Conservation (phyloP, 371 early-diverging fungal species). For the Mucor irregularis region DNA sequence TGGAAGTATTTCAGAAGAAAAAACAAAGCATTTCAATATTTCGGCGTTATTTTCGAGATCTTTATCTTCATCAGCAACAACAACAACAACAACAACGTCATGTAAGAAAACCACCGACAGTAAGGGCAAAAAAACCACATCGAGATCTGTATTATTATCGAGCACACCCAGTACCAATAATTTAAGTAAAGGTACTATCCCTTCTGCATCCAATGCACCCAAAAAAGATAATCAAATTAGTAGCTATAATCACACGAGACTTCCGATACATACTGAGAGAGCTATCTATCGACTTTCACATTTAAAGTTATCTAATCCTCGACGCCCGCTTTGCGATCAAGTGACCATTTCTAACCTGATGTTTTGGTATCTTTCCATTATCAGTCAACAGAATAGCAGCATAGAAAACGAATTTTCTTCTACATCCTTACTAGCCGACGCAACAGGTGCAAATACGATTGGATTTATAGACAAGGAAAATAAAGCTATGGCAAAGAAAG, state of each 20-base stretch:
- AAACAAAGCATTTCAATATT: neutral
- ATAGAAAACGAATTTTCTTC: neutral
- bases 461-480: no score
- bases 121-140: neutral
- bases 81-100: neutral
- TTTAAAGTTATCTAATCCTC: constrained; percentile 67
- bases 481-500: neutral
- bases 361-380: constrained; percentile 67
- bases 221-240: neutral
- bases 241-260: constrained; percentile 24
- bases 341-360: constrained; percentile 77
- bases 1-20: neutral
- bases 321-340: constrained; percentile 70
- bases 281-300: constrained; percentile 72
- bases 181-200: neutral
- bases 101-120: neutral
- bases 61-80: neutral
- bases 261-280: constrained; percentile 65
- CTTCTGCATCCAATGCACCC: neutral
- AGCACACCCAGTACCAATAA: neutral
- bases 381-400: constrained; percentile 2
- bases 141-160: no score
- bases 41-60: constrained; percentile 7
- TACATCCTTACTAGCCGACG: neutral
- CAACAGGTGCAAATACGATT: no score